Percentiles rank a stretch among this genome's conserved stretches.
These are phyloP conservation scores for Hygrocybe coccinea DNA, from an alignment of 768 basidiomycete species.

Conservation along the genomic window DNA sequence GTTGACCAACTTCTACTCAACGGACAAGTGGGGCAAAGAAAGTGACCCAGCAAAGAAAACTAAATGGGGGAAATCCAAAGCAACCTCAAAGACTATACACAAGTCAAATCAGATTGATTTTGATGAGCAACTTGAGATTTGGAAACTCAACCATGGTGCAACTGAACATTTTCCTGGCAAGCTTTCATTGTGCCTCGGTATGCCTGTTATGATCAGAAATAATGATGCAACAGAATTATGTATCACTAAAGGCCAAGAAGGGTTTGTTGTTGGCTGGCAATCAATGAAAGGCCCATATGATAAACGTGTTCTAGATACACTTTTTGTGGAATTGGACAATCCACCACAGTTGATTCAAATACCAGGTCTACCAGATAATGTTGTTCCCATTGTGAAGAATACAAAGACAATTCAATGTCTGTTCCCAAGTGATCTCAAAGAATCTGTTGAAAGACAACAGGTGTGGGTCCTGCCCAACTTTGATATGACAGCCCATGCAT, in stretches of 20 bases:
- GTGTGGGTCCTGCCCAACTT: constrained; percentile 23
- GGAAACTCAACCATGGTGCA: constrained; percentile 20
- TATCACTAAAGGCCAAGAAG: constrained; percentile 28
- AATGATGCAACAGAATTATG: constrained; percentile 21
- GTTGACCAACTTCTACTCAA: constrained; percentile 10
- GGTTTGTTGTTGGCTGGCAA: constrained; percentile 25
- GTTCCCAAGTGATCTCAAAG: constrained; percentile 12
- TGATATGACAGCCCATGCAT: constrained; percentile 27
- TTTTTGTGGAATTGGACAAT: constrained; percentile 11
- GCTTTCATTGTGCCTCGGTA: constrained; percentile 26
- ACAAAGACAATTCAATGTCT: constrained; percentile 5
- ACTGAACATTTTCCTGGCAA: constrained; percentile 26
- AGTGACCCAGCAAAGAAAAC: not conserved
- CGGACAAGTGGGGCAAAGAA: not conserved
- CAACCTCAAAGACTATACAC: constrained; percentile 1
- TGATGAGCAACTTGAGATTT: constrained; percentile 17
- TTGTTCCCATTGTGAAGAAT: constrained; percentile 12
- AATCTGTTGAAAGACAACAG: constrained; percentile 17
- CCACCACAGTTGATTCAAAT: constrained; percentile 9
- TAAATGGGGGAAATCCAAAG: not conserved
- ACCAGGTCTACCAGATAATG: constrained; percentile 10
- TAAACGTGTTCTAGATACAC: constrained; percentile 15
- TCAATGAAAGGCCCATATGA: constrained; percentile 13
- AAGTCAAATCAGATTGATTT: constrained; percentile 3
- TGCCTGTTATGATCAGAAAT: constrained; percentile 32